Conservation (phyloP, 78 protist genomes). For the Chrysochromulina tobinii region DNA sequence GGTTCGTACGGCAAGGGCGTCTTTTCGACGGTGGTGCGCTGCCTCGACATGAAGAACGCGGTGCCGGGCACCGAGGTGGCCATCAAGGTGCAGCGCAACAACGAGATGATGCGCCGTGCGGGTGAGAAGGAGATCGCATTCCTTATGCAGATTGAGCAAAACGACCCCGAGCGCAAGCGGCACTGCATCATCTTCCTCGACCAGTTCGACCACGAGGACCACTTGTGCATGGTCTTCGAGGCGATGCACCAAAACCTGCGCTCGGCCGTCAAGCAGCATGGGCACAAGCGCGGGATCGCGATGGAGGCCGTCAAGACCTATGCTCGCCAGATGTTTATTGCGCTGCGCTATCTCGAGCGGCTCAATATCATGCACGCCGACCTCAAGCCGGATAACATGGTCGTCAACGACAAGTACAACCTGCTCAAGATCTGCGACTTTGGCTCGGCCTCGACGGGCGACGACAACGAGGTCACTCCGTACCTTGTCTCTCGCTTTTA, state of each 20-base stretch:
- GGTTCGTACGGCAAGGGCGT: slow-evolving; percentile 83
- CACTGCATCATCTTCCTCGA: slow-evolving; percentile 73
- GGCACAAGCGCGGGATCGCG: slow-evolving; percentile 72
- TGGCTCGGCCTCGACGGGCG: slow-evolving; percentile 77
- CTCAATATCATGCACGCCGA: slow-evolving; percentile 81
- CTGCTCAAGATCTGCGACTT: slow-evolving; percentile 74
- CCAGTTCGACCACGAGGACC: slow-evolving; percentile 68
- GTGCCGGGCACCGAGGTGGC: slow-evolving; percentile 73
- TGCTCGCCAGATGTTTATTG: slow-evolving; percentile 74
- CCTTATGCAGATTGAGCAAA: slow-evolving; percentile 44
- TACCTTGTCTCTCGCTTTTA: slow-evolving; percentile 83
- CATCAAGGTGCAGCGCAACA: slow-evolving; percentile 81
- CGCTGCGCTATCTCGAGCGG: slow-evolving; percentile 64
- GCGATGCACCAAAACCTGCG: slow-evolving; percentile 78
- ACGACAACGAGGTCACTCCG: slow-evolving; percentile 78
- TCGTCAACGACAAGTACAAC: slow-evolving; percentile 26
- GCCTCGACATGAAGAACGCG: slow-evolving; percentile 45
- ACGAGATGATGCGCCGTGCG: slow-evolving; percentile 70
- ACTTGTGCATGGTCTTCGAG: slow-evolving; percentile 91
- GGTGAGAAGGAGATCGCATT: slow-evolving; percentile 73
- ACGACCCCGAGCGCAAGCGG: slow-evolving; percentile 41
- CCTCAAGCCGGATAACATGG: slow-evolving; percentile 81
- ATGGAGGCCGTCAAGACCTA: slow-evolving; percentile 78
- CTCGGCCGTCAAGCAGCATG: slow-evolving; percentile 68
- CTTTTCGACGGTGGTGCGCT: slow-evolving; percentile 80